phyloP scores from a whole-genome alignment of 1,284 basidiomycete species.

The Neonothopanus nambi region DNA sequence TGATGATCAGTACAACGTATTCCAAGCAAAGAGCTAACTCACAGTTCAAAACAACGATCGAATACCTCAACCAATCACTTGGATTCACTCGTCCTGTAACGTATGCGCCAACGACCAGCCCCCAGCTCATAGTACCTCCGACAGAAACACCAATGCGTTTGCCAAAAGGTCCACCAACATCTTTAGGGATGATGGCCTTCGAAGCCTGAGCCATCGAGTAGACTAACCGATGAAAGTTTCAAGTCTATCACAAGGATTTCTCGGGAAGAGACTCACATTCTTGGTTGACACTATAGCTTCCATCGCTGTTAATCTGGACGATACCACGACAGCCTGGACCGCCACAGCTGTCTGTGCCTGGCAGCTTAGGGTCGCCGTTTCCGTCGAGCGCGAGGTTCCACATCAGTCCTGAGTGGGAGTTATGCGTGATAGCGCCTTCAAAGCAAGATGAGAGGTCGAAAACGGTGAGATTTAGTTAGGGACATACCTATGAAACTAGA shows the following conservation, averaged over 20 bases:
- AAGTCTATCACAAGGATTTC: background rate
- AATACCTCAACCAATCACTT: conserved; percentile 63
- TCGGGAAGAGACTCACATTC: conserved; percentile 50
- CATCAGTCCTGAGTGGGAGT: conserved; percentile 58
- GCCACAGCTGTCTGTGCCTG: conserved; percentile 62
- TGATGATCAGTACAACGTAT: conserved; percentile 12
- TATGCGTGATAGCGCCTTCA: conserved; percentile 48
- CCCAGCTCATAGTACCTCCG: conserved; percentile 57
- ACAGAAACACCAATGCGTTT: conserved; percentile 65
- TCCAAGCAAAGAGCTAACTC: conserved; percentile 7
- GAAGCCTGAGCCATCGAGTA: conserved; percentile 75
- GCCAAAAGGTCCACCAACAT: conserved; percentile 65
- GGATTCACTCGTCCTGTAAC: conserved; percentile 57
- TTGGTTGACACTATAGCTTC: conserved; percentile 65
- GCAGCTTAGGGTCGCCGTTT: conserved; percentile 60
- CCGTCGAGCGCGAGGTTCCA: conserved; percentile 73
- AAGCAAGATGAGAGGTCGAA: conserved; percentile 6
- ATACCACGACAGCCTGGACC: conserved; percentile 63
- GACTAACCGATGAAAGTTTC: conserved; percentile 40
- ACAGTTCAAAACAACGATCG: conserved; percentile 71
- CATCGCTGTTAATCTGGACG: conserved; percentile 63
- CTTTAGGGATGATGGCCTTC: conserved; percentile 70
- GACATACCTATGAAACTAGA: conserved; percentile 21
- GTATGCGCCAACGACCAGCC: conserved; percentile 62
- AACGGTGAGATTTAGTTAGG: background rate